These are phyloP conservation scores for Aureobasidium musti DNA, from an alignment of 2,329 filamentous ascomycete genomes.

Conservation along the genomic window DNA sequence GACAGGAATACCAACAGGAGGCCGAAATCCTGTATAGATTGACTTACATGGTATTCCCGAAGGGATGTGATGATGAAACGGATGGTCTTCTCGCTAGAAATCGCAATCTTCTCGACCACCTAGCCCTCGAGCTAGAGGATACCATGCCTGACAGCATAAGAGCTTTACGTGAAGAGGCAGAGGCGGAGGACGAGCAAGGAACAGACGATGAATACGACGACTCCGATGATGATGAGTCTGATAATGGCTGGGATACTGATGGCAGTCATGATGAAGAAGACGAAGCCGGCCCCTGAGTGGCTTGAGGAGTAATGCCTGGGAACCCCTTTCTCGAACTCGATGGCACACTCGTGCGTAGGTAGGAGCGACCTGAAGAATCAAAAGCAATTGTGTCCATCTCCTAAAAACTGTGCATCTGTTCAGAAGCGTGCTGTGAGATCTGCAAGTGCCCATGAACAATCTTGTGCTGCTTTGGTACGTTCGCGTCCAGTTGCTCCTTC, in stretches of 20 bases:
- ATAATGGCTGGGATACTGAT: background rate
- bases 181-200: background rate
- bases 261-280: background rate
- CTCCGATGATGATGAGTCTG: background rate
- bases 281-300: background rate
- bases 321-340: background rate
- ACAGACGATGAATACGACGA: background rate
- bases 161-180: background rate
- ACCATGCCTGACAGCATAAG: background rate
- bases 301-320: background rate
- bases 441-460: constrained; percentile 62
- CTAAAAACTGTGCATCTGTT: background rate
- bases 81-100: background rate
- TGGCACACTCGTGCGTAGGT: too few relatives aligned
- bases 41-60: background rate
- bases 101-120: background rate
- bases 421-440: constrained; percentile 49
- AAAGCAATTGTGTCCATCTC: too few relatives aligned
- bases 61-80: background rate
- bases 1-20: background rate
- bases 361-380: background rate
- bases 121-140: background rate
- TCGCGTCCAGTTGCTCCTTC: constrained; percentile 62
- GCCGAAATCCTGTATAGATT: background rate
- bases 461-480: constrained; percentile 62